phyloP scores from a whole-genome alignment of 179 eudicot species.

The Spinacia oleracea region DNA sequence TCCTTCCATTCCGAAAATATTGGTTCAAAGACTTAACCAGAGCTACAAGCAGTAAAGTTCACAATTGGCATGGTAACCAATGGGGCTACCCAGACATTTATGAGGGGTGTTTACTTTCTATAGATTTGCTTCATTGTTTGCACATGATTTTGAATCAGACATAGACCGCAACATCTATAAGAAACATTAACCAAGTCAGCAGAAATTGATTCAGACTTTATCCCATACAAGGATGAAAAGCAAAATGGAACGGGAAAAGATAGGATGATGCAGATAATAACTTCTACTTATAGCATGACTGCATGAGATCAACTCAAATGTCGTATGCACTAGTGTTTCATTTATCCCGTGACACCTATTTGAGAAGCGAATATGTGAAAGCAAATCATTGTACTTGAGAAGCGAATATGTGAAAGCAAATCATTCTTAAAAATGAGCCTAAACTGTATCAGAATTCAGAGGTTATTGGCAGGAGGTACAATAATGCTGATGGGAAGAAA shows the following conservation, averaged over 20 bases:
- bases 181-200: neutral
- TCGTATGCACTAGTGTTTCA: no score
- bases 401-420: neutral
- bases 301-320: neutral
- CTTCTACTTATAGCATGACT: neutral
- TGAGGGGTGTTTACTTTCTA: neutral
- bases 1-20: slow-evolving; percentile 35
- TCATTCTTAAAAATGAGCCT: neutral
- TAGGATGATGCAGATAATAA: neutral
- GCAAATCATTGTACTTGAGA: neutral
- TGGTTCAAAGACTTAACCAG: neutral
- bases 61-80: neutral
- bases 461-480: neutral
- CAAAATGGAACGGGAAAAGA: neutral
- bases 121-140: neutral
- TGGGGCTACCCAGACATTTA: neutral
- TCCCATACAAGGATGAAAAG: neutral
- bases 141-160: neutral
- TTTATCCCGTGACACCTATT: no score
- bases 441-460: neutral
- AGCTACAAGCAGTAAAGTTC: neutral
- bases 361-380: no score
- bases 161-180: neutral
- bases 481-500: neutral
- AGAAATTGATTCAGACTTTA: neutral